These are phyloP conservation scores for Hortiboletus campestris DNA, from an alignment of 768 basidiomycete species.

Conservation along the genomic window DNA sequence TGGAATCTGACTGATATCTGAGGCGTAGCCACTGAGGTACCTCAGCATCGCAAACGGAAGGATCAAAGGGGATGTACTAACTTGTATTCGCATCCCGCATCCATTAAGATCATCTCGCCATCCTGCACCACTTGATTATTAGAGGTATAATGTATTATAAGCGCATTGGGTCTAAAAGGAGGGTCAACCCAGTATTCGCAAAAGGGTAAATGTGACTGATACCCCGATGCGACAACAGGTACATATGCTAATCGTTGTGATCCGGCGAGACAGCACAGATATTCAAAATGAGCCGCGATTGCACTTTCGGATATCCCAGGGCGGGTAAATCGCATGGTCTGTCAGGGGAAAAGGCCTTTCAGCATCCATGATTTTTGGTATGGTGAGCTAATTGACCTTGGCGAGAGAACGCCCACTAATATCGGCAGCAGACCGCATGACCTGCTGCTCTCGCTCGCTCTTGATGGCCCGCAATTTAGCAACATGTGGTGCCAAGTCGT, in stretches of 20 bases:
- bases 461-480: constrained; percentile 76
- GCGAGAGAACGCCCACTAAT: constrained; percentile 86
- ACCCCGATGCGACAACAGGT: constrained; percentile 96
- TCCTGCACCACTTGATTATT: constrained; percentile 77
- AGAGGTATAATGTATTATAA: constrained; percentile 92
- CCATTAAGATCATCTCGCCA: constrained; percentile 79
- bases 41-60: constrained; percentile 2
- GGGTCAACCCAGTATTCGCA: neutral
- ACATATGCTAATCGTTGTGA: constrained; percentile 93
- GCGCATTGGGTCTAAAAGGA: constrained; percentile 66
- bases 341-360: neutral
- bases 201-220: constrained; percentile 9
- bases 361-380: neutral
- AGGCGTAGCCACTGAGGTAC: constrained; percentile 75
- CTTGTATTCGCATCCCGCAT: constrained; percentile 94
- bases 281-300: constrained; percentile 86
- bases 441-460: constrained; percentile 66
- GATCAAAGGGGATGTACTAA: constrained; percentile 33
- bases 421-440: constrained; percentile 85
- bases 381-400: constrained; percentile 49
- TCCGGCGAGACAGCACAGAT: constrained; percentile 75
- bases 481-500: constrained; percentile 64
- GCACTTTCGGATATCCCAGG: constrained; percentile 57
- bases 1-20: constrained; percentile 75
- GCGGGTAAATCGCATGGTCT: constrained; percentile 82